A percentile compares a stretch with the other conserved stretches of the same genome.
Evolutionary conservation across 2,329 filamentous ascomycete species (phyloP).

Genomic region (Fusarium ambrosium): DNA sequence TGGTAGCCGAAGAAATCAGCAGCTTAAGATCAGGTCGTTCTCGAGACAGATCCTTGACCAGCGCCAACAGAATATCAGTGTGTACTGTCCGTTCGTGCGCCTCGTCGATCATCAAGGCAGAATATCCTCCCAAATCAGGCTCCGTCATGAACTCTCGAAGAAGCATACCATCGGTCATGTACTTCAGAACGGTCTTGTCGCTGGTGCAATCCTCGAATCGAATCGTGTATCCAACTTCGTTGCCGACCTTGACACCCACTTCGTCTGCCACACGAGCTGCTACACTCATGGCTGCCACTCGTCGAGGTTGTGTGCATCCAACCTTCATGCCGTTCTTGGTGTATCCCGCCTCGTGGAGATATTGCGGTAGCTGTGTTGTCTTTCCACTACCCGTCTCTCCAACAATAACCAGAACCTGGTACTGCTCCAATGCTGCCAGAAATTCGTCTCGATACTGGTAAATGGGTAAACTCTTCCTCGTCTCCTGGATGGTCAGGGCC

Average conservation of each 20-base stretch:
- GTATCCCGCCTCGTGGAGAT: slow-evolving; percentile 90
- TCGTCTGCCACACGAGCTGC: slow-evolving; percentile 97
- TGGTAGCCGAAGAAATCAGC: slow-evolving; percentile 92
- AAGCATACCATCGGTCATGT: slow-evolving; percentile 98
- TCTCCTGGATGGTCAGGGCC: slow-evolving; percentile 89
- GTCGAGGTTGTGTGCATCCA: slow-evolving; percentile 92
- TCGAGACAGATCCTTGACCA: slow-evolving; percentile 89
- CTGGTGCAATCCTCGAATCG: slow-evolving; percentile 94
- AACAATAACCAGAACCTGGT: slow-evolving; percentile 91
- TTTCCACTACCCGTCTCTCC: slow-evolving; percentile 97
- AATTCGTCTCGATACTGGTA: slow-evolving; percentile 90
- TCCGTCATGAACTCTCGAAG: slow-evolving; percentile 91
- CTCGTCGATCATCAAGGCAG: slow-evolving; percentile 95
- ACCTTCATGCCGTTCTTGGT: slow-evolving; percentile 88
- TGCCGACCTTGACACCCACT: slow-evolving; percentile 88
- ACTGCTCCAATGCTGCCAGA: slow-evolving; percentile 84
- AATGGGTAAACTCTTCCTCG: slow-evolving; percentile 89
- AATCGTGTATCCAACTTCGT: slow-evolving; percentile 94
- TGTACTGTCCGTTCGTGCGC: slow-evolving; percentile 94
- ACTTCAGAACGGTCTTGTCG: slow-evolving; percentile 92
- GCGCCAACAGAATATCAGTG: slow-evolving; percentile 88
- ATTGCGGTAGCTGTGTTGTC: slow-evolving; percentile 95
- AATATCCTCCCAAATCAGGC: slow-evolving; percentile 85
- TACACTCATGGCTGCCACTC: slow-evolving; percentile 97
- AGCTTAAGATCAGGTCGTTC: slow-evolving; percentile 89